A percentile compares a stretch with the other conserved stretches of the same genome.
phyloP scores from a whole-genome alignment of 2,329 filamentous ascomycete species.

The Phyllosticta capitalensis region DNA sequence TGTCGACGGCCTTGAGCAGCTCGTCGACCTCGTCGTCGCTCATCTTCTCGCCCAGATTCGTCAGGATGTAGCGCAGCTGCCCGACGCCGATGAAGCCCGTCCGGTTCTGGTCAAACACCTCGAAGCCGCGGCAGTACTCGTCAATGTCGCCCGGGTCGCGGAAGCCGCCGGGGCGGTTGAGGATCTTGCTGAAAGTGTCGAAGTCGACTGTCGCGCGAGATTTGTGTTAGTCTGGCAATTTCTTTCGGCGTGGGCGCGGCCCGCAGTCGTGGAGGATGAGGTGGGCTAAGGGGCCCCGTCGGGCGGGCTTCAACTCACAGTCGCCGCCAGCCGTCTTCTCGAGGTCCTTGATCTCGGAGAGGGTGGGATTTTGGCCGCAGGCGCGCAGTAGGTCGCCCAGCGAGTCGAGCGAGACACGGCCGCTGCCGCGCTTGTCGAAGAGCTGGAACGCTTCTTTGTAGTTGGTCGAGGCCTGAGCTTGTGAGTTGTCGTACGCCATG shows the following conservation, averaged over 20 bases:
- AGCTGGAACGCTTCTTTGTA: slow-evolving; percentile 99
- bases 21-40: slow-evolving; percentile 97
- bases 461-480: slow-evolving; percentile 68
- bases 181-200: slow-evolving; percentile 90
- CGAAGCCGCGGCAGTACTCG: slow-evolving; percentile 97
- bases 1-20: slow-evolving; percentile 95
- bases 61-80: slow-evolving; percentile 95
- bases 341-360: slow-evolving; percentile 83
- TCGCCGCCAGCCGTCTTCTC: slow-evolving; percentile 84
- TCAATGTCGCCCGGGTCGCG: slow-evolving; percentile 95
- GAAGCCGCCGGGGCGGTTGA: slow-evolving; percentile 57
- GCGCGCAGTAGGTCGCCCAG: slow-evolving; percentile 91
- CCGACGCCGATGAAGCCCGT: slow-evolving; percentile 96
- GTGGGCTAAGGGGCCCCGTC: neutral
- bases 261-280: neutral
- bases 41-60: slow-evolving; percentile 99
- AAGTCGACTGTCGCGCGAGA: slow-evolving; percentile 66
- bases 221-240: slow-evolving; percentile 43
- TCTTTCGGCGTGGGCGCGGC: neutral
- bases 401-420: slow-evolving; percentile 75
- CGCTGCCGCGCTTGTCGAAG: slow-evolving; percentile 96
- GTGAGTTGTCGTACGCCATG: slow-evolving; percentile 13
- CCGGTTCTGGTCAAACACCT: slow-evolving; percentile 99
- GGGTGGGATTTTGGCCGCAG: slow-evolving; percentile 94
- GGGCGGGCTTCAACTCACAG: slow-evolving; percentile 57